Percentiles rank a stretch among this genome's conserved stretches.
These are phyloP conservation scores for Centella asiatica DNA, from an alignment of 129 eudicot species.

Conservation along the genomic window DNA sequence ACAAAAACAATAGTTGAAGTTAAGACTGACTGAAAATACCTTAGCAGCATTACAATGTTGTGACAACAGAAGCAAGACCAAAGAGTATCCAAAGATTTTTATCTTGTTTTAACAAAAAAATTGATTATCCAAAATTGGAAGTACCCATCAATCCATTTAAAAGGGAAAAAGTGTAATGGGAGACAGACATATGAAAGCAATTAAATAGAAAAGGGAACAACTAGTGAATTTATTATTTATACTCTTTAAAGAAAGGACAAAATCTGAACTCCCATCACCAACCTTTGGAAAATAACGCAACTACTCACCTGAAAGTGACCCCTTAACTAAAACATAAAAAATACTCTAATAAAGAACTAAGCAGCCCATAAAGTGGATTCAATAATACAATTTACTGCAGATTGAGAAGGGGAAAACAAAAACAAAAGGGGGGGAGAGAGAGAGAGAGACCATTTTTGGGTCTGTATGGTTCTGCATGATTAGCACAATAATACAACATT, in stretches of 20 bases:
- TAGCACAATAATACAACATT: neutral
- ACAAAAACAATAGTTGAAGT: neutral
- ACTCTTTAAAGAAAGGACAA: neutral
- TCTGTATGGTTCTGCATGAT: neutral
- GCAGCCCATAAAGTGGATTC: neutral
- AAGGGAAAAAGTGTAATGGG: constrained; percentile 24
- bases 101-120: neutral
- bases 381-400: neutral
- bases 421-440: constrained; percentile 16
- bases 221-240: neutral
- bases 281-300: constrained; percentile 28
- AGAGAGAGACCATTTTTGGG: neutral
- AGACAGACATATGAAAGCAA: constrained; percentile 14
- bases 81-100: constrained; percentile 13
- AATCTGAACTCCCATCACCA: constrained; percentile 27
- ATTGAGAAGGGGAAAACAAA: too few relatives aligned
- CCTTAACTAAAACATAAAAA: constrained; percentile 20
- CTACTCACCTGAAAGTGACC: constrained; percentile 48
- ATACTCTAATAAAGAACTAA: neutral
- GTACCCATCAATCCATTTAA: constrained; percentile 22
- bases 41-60: constrained; percentile 6
- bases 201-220: constrained; percentile 4
- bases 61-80: constrained; percentile 20
- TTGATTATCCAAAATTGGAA: constrained; percentile 8
- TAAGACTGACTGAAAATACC: neutral